Evolutionary conservation across 371 early-diverging fungal species (phyloP).

Genomic region (Mucor velutinosus): DNA sequence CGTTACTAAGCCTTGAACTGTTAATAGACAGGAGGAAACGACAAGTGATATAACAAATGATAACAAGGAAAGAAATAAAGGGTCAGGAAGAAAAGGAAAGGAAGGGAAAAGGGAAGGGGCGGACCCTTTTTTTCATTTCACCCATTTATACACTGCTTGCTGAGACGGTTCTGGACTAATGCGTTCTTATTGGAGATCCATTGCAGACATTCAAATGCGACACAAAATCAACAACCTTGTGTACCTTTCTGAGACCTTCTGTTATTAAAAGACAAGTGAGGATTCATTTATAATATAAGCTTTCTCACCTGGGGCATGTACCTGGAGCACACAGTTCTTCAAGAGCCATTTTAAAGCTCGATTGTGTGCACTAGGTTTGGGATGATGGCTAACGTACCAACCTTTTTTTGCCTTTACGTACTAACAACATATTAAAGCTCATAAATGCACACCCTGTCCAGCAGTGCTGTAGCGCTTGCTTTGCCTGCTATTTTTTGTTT

Average conservation of each 20-base stretch:
- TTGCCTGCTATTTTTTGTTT: too few relatives aligned
- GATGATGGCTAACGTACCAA: too few relatives aligned
- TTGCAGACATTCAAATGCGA: background rate
- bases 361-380: too few relatives aligned
- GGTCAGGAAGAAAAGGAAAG: background rate
- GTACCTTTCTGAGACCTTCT: background rate
- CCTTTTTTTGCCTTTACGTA: too few relatives aligned
- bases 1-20: background rate
- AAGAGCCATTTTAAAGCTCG: too few relatives aligned
- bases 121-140: slow-evolving; percentile 2
- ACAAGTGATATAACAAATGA: background rate
- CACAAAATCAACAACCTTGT: background rate
- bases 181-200: background rate
- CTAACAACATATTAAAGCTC: too few relatives aligned
- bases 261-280: too few relatives aligned
- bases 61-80: background rate
- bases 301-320: too few relatives aligned
- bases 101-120: background rate
- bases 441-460: too few relatives aligned
- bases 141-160: background rate
- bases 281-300: background rate
- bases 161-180: background rate
- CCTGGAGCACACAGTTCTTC: too few relatives aligned
- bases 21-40: background rate
- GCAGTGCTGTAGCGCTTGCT: too few relatives aligned